Evolutionary conservation across 169 alveolate species (phyloP).

Genomic region (Eimeria zaria): DNA sequence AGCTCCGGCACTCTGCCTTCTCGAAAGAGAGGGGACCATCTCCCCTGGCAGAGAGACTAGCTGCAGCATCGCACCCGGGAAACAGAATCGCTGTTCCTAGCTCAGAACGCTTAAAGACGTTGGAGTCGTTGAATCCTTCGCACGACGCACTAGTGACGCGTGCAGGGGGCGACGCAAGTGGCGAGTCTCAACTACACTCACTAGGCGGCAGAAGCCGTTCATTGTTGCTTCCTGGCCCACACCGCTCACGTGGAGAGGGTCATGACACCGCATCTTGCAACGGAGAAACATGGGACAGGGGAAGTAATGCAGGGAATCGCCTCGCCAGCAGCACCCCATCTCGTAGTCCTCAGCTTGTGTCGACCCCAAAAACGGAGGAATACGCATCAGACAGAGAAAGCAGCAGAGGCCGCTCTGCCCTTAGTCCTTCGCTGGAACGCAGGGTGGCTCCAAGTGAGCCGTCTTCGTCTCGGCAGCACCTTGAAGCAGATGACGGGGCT

Average conservation of each 20-base stretch:
- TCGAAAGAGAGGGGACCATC: constrained; percentile 1
- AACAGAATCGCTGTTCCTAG: not conserved
- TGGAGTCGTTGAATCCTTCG: not conserved
- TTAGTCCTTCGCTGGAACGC: constrained; percentile 35
- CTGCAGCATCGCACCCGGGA: not conserved
- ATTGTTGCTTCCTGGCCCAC: constrained; percentile 30
- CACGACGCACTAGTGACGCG: not conserved
- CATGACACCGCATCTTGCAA: not conserved
- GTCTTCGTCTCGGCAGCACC: not conserved
- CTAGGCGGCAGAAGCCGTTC: not conserved
- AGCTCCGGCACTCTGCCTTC: constrained; percentile 35
- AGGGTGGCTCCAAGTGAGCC: constrained; percentile 25
- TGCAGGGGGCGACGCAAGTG: not conserved
- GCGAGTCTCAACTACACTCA: not conserved
- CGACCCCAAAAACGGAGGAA: not conserved
- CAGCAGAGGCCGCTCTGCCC: constrained; percentile 10
- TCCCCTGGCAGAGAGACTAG: constrained; percentile 19
- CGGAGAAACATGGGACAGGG: not conserved
- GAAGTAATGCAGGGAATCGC: not conserved
- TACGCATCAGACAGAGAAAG: not conserved
- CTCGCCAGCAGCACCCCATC: constrained; percentile 13
- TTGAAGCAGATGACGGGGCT: constrained; percentile 18
- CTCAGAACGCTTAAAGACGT: constrained; percentile 8
- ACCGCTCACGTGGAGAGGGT: not conserved
- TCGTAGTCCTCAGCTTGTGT: not conserved